Evolutionary conservation across 2,329 filamentous ascomycete species (phyloP).

Genomic region (Botrytis pseudocinerea): DNA sequence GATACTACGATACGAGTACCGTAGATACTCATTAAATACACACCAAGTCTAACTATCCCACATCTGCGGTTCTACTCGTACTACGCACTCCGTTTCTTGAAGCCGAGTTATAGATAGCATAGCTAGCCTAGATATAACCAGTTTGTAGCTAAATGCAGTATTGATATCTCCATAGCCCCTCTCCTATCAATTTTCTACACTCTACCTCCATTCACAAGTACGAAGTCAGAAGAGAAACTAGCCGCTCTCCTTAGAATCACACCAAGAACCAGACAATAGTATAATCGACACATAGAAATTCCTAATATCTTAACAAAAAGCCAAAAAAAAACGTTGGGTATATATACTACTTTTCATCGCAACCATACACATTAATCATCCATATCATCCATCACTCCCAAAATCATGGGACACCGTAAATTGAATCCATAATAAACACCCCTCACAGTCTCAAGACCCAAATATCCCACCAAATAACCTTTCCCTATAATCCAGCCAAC

Average conservation of each 20-base stretch:
- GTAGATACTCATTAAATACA: not conserved
- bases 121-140: too few relatives aligned
- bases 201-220: not conserved
- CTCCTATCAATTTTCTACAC: not conserved
- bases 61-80: not conserved
- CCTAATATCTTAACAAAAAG: conserved; percentile 29
- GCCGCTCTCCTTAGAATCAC: not conserved
- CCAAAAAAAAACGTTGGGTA: conserved; percentile 14
- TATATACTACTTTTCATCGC: conserved; percentile 17
- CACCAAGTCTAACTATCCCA: not conserved
- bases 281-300: not conserved
- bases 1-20: too few relatives aligned
- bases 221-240: not conserved
- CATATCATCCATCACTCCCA: conserved; percentile 3
- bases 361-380: not conserved
- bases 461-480: not conserved
- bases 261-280: not conserved
- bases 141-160: not conserved
- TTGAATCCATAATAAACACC: not conserved
- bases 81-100: not conserved
- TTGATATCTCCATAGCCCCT: not conserved
- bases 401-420: not conserved
- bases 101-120: not conserved
- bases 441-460: not conserved
- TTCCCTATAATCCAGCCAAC: not conserved